These are phyloP conservation scores for Sugiyamaella neomexicana DNA, from an alignment of 1,139 yeast species.

Conservation along the genomic window DNA sequence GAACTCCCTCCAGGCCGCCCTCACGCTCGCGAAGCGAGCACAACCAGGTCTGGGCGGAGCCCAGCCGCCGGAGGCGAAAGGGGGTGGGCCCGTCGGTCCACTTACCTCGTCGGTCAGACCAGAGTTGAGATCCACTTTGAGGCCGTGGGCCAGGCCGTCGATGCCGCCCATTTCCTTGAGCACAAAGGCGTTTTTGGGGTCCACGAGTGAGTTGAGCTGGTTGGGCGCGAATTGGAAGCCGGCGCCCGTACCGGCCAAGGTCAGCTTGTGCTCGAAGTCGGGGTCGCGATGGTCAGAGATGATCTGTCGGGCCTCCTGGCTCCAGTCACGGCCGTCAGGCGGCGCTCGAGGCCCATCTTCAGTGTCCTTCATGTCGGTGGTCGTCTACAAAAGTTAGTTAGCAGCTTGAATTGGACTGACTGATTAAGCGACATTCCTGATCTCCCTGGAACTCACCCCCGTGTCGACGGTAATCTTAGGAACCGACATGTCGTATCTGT, in stretches of 20 bases:
- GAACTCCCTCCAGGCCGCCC: too few relatives aligned
- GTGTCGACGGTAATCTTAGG: slow-evolving; percentile 20
- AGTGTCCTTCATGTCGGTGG: background rate
- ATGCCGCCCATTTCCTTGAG: slow-evolving; percentile 37
- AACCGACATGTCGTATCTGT: slow-evolving; percentile 1
- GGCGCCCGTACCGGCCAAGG: background rate
- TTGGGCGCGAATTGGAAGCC: slow-evolving; percentile 24
- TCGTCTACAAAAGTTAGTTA: background rate
- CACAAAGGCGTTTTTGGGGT: slow-evolving; percentile 44
- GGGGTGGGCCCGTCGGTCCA: too few relatives aligned
- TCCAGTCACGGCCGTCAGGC: slow-evolving; percentile 13
- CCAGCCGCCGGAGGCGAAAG: background rate
- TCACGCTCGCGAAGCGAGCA: background rate
- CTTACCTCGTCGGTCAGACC: slow-evolving; percentile 35
- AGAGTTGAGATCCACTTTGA: slow-evolving; percentile 36
- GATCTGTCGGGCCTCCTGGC: slow-evolving; percentile 8
- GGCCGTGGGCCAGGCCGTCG: slow-evolving; percentile 34
- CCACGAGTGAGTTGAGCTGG: slow-evolving; percentile 42
- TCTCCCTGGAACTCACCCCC: slow-evolving; percentile 13
- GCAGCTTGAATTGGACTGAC: too few relatives aligned
- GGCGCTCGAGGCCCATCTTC: background rate
- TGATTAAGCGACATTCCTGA: too few relatives aligned
- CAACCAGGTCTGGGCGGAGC: slow-evolving; percentile 4
- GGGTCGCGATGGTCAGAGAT: slow-evolving; percentile 10
- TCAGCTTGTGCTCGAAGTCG: slow-evolving; percentile 13